Conservation (phyloP, 2,329 filamentous ascomycete species). For the Monosporascus sp. region DNA sequence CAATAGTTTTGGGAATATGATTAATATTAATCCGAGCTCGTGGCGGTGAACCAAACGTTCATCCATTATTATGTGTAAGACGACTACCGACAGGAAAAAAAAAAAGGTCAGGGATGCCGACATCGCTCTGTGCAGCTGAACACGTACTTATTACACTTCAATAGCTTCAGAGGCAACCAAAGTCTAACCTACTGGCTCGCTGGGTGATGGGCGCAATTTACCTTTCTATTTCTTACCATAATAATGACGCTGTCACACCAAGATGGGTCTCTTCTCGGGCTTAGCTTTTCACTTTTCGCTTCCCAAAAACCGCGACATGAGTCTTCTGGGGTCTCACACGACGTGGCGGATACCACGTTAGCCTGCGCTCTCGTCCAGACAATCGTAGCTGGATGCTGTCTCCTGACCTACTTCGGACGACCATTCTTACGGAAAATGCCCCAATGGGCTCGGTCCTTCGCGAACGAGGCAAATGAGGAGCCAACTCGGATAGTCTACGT, state of each 20-base stretch:
- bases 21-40: too few relatives aligned
- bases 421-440: constrained; percentile 28
- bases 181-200: too few relatives aligned
- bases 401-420: constrained; percentile 23
- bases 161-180: too few relatives aligned
- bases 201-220: too few relatives aligned
- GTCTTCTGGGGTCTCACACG: background rate
- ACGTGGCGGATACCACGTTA: constrained; percentile 14
- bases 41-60: too few relatives aligned
- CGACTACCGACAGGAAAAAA: too few relatives aligned
- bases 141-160: too few relatives aligned
- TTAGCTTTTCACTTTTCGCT: constrained; percentile 2
- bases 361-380: constrained; percentile 23
- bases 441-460: constrained; percentile 38
- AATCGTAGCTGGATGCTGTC: constrained; percentile 23
- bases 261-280: background rate
- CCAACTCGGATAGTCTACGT: background rate
- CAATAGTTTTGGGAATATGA: too few relatives aligned
- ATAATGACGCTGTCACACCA: background rate
- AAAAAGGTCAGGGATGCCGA: too few relatives aligned
- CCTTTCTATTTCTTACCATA: background rate
- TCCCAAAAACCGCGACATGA: background rate
- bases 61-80: too few relatives aligned
- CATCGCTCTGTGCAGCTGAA: too few relatives aligned
- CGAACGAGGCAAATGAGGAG: constrained; percentile 27